These are phyloP conservation scores for Fonticula alba DNA, from an alignment of 78 protist species.

Conservation along the genomic window DNA sequence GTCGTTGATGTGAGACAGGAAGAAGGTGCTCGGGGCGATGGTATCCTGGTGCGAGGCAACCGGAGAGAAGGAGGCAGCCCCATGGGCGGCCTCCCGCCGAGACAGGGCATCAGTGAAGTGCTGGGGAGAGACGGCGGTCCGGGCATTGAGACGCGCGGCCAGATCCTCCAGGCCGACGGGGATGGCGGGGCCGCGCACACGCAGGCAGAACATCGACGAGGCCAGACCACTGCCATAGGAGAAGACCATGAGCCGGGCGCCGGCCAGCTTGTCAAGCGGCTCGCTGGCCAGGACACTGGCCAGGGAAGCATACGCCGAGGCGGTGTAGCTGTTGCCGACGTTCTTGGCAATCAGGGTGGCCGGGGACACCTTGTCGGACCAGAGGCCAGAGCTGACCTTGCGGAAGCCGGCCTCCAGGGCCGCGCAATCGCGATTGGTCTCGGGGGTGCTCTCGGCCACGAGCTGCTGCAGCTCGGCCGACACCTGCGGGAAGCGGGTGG, in stretches of 20 bases:
- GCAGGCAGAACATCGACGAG: constrained; percentile 61
- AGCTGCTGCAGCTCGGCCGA: background rate
- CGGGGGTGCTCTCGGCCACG: background rate
- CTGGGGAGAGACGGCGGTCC: too few relatives aligned
- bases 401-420: constrained; percentile 52
- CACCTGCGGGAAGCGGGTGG: background rate
- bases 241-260: constrained; percentile 60
- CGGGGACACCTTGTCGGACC: constrained; percentile 40
- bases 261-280: constrained; percentile 4
- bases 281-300: constrained; percentile 38
- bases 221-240: constrained; percentile 88
- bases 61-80: too few relatives aligned
- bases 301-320: constrained; percentile 61
- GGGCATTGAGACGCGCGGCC: too few relatives aligned
- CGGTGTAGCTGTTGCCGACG: constrained; percentile 84
- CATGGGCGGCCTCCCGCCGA: too few relatives aligned
- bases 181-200: constrained; percentile 19
- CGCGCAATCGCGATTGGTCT: constrained; percentile 37
- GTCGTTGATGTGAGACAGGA: too few relatives aligned
- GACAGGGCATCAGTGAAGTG: too few relatives aligned
- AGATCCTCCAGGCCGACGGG: too few relatives aligned
- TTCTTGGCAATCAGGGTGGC: constrained; percentile 35
- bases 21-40: too few relatives aligned
- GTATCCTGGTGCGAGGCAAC: too few relatives aligned
- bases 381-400: constrained; percentile 15